Percentiles rank a stretch among this genome's conserved stretches.
These are phyloP conservation scores for Cyclotella distinguenda DNA, from an alignment of 108 stramenopile genomes.

Conservation along the genomic window DNA sequence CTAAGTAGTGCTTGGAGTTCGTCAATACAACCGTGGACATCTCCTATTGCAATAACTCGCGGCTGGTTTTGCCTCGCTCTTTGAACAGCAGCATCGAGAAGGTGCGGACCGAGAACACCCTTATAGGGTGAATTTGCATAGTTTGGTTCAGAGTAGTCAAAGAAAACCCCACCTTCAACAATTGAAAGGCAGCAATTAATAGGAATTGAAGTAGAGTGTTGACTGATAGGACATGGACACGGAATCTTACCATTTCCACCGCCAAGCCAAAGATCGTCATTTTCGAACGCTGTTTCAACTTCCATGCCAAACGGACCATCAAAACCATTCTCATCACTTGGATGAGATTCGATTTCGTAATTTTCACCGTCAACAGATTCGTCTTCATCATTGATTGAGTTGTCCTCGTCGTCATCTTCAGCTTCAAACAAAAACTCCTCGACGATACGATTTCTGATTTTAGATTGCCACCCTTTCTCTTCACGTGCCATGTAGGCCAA, in stretches of 20 bases:
- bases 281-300: slow-evolving; percentile 48
- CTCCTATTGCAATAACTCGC: slow-evolving; percentile 84
- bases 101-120: slow-evolving; percentile 66
- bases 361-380: slow-evolving; percentile 4
- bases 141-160: slow-evolving; percentile 65
- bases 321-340: slow-evolving; percentile 30
- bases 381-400: slow-evolving; percentile 3
- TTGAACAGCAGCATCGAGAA: slow-evolving; percentile 70
- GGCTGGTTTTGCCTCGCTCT: slow-evolving; percentile 74
- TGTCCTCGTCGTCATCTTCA: slow-evolving; percentile 61
- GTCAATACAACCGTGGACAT: slow-evolving; percentile 94
- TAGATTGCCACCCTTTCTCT: slow-evolving; percentile 67
- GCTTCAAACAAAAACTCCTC: slow-evolving; percentile 82
- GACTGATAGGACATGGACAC: too few relatives aligned
- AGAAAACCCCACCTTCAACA: slow-evolving; percentile 71
- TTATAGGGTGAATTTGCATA: slow-evolving; percentile 53
- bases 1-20: slow-evolving; percentile 87
- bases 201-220: too few relatives aligned
- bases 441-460: slow-evolving; percentile 62
- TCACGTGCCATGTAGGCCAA: slow-evolving; percentile 64
- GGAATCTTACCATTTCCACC: slow-evolving; percentile 71
- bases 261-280: slow-evolving; percentile 70
- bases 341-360: background rate
- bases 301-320: slow-evolving; percentile 67
- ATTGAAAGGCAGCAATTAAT: too few relatives aligned